Conservation (phyloP, 768 basidiomycete genomes). For the Megacollybia marginata region DNA sequence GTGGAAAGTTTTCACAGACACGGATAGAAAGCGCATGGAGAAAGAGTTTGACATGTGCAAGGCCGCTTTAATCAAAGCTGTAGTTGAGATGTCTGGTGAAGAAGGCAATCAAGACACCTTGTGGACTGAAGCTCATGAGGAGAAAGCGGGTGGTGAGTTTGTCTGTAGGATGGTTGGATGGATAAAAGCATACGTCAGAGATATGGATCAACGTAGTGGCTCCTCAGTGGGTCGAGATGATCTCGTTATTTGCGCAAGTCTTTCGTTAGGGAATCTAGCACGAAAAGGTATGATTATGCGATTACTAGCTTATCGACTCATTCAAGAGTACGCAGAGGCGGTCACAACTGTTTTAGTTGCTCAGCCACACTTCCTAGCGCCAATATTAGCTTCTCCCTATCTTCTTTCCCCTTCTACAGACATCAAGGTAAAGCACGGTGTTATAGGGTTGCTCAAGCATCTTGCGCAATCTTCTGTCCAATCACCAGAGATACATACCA, state of each 20-base stretch:
- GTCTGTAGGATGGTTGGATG: conserved; percentile 69
- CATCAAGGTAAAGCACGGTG: conserved; percentile 84
- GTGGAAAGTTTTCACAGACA: conserved; percentile 49
- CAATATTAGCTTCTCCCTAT: conserved; percentile 46
- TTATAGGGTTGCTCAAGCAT: conserved; percentile 82
- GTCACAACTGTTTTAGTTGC: conserved; percentile 56
- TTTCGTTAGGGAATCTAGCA: conserved; percentile 77
- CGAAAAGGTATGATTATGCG: conserved; percentile 50
- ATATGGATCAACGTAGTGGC: conserved; percentile 21
- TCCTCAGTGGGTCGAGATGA: conserved; percentile 50
- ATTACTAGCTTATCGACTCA: not conserved
- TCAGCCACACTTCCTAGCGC: conserved; percentile 57
- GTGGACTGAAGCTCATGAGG: conserved; percentile 59
- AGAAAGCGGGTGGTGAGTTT: conserved; percentile 60
- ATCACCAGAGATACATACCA: conserved; percentile 47
- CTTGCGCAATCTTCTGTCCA: conserved; percentile 65
- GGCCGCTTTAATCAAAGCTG: conserved; percentile 75
- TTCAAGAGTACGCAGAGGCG: conserved; percentile 33
- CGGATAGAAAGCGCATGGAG: conserved; percentile 51
- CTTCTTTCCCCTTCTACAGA: conserved; percentile 53
- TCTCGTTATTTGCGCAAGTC: conserved; percentile 73
- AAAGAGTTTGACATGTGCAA: conserved; percentile 78
- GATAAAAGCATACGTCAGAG: conserved; percentile 53
- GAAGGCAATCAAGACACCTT: conserved; percentile 70
- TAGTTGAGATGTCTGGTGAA: conserved; percentile 82